Base-by-base conservation (phyloP, 148 eudicot genomes). In the Spergularia marina region DNA sequence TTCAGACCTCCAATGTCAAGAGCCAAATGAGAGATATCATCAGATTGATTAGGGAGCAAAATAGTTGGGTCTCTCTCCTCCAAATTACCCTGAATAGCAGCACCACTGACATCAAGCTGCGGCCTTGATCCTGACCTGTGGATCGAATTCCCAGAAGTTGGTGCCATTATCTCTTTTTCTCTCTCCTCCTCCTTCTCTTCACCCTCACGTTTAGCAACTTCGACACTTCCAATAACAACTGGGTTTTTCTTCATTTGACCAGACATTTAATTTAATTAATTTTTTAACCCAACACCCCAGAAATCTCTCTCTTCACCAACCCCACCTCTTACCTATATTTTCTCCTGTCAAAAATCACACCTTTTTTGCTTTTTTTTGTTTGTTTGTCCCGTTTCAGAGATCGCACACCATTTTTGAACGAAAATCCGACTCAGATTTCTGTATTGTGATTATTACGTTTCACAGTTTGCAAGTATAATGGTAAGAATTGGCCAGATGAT, bases 11-110 rank as follows among this genome's bases (percentile, higher is more conserved):
- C 98, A 85, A 95, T 95, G 73, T 95, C 98, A 77, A 95, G 77
- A 78, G 98, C 97, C 85, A 95, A 80, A 76, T 92, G 98, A 70
- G 94, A 95, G 56, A 92, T 92, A 79, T 95, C 98, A 90, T 95
- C 98, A 85, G 96, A 89, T 81, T 95, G 98, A 86, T 95, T 95
- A 72, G 98, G 98, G 83, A 95, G 85, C 55, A 95, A 80, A 77
- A 95, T 95, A 14, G 96, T 84, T 16, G 98, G 98, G 59, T 95
- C 91, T 78, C 70, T 90, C 71, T 89, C 98, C 84, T 95, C 98
- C 56, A 89, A 92, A 80, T 89, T 95, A 49, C 98, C 98, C 58
- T 92, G 91, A 81, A 95, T 95, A 7, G 96, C 98, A 17, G 98
- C 98, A 6, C 95, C 89, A 83, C 87, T 90, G 12, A 95, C 83